Conservation (phyloP, 768 basidiomycete species). For the Auriscalpium vulgare region DNA sequence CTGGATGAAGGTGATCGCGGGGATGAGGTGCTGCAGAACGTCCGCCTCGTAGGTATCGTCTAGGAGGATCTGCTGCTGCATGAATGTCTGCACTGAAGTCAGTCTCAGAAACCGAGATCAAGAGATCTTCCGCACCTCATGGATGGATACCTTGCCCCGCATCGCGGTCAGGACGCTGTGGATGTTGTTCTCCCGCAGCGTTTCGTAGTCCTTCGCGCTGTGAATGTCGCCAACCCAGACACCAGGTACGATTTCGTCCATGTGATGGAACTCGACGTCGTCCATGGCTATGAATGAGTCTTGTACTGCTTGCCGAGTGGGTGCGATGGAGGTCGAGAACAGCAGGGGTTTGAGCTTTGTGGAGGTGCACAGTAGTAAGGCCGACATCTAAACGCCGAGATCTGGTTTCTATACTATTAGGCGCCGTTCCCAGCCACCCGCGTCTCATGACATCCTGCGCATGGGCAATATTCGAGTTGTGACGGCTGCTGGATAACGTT, state of each 20-base stretch:
- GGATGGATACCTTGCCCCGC: conserved; percentile 57
- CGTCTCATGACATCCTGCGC: no score
- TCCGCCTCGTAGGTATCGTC: conserved; percentile 74
- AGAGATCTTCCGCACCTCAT: conserved; percentile 39
- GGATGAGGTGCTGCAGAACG: conserved; percentile 68
- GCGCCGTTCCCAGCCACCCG: no score
- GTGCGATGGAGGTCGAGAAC: background rate
- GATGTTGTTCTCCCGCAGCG: conserved; percentile 64
- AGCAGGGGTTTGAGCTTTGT: background rate
- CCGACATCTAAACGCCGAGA: no score
- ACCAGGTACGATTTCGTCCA: conserved; percentile 75
- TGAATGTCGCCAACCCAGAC: conserved; percentile 81
- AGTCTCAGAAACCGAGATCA: background rate
- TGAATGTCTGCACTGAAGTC: conserved; percentile 52
- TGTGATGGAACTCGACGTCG: conserved; percentile 20
- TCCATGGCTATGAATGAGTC: conserved; percentile 1
- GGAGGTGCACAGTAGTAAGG: no score
- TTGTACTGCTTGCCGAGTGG: background rate
- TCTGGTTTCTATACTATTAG: no score
- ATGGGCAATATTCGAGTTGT: no score
- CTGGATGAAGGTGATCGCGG: conserved; percentile 78
- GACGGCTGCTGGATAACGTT: no score
- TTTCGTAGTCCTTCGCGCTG: conserved; percentile 56
- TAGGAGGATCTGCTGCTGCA: conserved; percentile 69
- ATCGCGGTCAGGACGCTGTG: conserved; percentile 67